Conservation (phyloP, 768 basidiomycete genomes). For the Lyophyllum shimeji region DNA sequence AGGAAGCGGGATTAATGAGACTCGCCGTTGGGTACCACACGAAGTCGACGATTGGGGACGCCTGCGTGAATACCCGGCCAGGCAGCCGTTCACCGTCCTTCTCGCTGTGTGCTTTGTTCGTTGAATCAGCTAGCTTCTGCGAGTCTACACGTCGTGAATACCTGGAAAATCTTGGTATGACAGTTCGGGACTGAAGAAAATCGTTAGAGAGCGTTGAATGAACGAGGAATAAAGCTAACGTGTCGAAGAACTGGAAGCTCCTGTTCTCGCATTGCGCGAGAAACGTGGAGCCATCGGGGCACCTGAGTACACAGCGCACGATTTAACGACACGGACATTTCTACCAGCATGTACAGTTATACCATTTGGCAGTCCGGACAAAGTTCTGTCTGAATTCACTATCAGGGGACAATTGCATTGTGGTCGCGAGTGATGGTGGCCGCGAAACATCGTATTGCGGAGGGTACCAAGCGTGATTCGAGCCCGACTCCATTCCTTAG, state of each 20-base stretch:
- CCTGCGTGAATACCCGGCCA: conserved; percentile 41
- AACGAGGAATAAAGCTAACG: conserved; percentile 36
- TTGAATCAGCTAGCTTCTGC: not conserved
- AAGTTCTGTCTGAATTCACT: conserved; percentile 42
- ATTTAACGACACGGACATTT: not conserved
- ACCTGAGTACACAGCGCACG: conserved; percentile 43
- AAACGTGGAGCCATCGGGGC: conserved; percentile 67
- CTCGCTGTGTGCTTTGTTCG: not conserved
- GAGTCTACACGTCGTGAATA: not conserved
- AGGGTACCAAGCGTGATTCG: conserved; percentile 15
- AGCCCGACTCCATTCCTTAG: not conserved
- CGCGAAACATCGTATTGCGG: conserved; percentile 22
- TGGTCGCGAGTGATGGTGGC: conserved; percentile 15
- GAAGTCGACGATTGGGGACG: conserved; percentile 76
- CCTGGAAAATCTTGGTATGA: not conserved
- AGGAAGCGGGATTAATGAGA: conserved; percentile 54
- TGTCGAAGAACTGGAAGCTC: conserved; percentile 51
- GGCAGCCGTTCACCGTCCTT: conserved; percentile 4
- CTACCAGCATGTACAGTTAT: conserved; percentile 1
- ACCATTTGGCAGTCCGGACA: conserved; percentile 58
- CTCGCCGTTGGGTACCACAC: conserved; percentile 85
- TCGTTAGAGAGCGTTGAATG: not conserved
- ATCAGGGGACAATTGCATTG: conserved; percentile 20
- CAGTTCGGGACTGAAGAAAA: not conserved
- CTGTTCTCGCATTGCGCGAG: conserved; percentile 75